Base-by-base conservation (phyloP, 2,329 filamentous ascomycete species). In the Chrysoporthe deuterocubensis region DNA sequence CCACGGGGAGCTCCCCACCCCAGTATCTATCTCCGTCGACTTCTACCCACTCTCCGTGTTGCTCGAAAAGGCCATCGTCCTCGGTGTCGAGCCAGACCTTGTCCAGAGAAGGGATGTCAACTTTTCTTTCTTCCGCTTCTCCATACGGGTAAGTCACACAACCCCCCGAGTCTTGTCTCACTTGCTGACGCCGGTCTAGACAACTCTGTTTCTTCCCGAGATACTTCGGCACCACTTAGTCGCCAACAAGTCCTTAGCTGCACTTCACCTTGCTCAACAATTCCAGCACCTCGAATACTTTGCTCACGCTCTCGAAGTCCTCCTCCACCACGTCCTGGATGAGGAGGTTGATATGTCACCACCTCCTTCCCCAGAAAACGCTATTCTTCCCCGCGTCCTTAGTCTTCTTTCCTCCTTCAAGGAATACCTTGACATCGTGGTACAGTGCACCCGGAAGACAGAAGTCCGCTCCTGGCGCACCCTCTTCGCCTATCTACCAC, bases 391-490 rank as follows among this genome's bases (percentile, higher is more conserved):
- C 74, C 79, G 89, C 3, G 88, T 90, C 1, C 77, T 90, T 32
- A 90, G 87, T 0, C 82, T 90, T 9, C 77, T 90, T 67, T 92
- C 91, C 0, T 92, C 90, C 1, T 92, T 93, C 78, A 90, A 90
- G 66, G 89, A 93, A 67, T 99, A 97, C 75, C 89, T 98, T 18
- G 95, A 98, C 74, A 96, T 98, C 67, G 90, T 99, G 34, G 91
- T 99, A 26, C 96, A 97, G 79, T 99, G 96, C 80, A 97, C 96
- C 1, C 91, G 96, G 65, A 99, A 99, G 80, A 99, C 96, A 0
- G 96, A 99, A 76, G 89, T 97, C 8, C 89, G 95, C 50, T 97
- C 93, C 66, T 99, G 96, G 96, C 90, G 92, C 69, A 97, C 96
- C 0, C 84, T 99, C 1, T 99, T 99, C 78, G 89, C 90, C 4